Base-by-base conservation (phyloP, 2,329 filamentous ascomycete species). In the Arthrobotrys megalospora region DNA sequence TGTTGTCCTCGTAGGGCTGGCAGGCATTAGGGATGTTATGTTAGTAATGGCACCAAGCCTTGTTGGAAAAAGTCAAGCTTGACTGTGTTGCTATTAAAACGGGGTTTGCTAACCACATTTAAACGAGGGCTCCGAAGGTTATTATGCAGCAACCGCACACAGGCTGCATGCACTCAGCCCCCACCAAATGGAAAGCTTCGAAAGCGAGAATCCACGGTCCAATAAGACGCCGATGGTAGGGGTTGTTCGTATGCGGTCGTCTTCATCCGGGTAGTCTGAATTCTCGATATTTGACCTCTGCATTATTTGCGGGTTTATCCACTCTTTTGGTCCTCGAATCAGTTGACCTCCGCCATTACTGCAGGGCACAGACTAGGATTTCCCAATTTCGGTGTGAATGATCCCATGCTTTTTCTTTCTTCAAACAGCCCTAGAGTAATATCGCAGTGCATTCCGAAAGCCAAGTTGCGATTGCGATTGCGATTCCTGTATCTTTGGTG, bases 1-100 rank as follows among this genome's bases (percentile, higher is more conserved):
- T 60, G 66, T 53, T 66, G 67, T 78, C 75, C 75, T 68, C 62
- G 75, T 78, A 78, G 75, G 75, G 75, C 75, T 78, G 75, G 75
- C 75, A 78, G 62, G 75, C 75, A 72, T 78, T 67, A 72, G 62
- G 75, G 67, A 32, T 78, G 32, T 75, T 75, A 41, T 28, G 24
- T 28, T 28, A 28, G 24, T 28, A 28, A 28, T 28, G 24, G n/a
- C 32, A 19, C 43, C 63, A 63, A 60, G 55, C 55, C 55, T 43
- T 62, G 43, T 68, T 67, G 52, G 34, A 48, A 32, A 28, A 52
- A 36, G 41, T 16, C 6, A 14, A 28, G 28, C 16, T 52, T 24
- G 19, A 43, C 34, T 60, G 73, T 68, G 67, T 47, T 66, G 12
- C 34, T 43, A 19, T 24, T 19, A 48, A 53, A 55, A 75, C 34